Conservation (phyloP, 2,329 filamentous ascomycete species). For the Phialemoniopsis sp. region DNA sequence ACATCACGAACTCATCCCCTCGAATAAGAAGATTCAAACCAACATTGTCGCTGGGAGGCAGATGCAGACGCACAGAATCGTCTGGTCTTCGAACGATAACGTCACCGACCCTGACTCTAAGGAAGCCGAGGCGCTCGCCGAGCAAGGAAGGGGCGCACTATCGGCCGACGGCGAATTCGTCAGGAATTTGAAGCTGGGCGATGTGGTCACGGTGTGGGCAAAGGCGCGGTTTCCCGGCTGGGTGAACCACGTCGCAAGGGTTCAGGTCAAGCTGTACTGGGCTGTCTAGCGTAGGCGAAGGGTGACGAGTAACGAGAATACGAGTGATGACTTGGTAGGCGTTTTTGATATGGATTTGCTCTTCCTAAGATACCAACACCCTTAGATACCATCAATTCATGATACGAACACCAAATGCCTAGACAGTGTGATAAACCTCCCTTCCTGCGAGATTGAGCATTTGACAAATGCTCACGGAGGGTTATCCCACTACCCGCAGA, state of each 20-base stretch:
- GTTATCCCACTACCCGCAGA: too few species aligned
- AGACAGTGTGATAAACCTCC: too few species aligned
- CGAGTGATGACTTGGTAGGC: too few species aligned
- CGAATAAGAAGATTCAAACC: conserved; percentile 40
- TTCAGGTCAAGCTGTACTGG: conserved; percentile 56
- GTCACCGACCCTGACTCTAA: conserved; percentile 19
- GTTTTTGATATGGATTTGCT: too few species aligned
- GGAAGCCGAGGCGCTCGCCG: conserved; percentile 22
- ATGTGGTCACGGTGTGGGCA: conserved; percentile 58
- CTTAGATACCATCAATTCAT: too few species aligned
- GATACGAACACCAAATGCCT: too few species aligned
- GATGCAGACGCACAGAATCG: conserved; percentile 38
- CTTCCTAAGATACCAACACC: too few species aligned
- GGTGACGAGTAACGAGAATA: too few species aligned
- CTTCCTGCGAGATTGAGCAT: too few species aligned
- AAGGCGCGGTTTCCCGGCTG: conserved; percentile 53
- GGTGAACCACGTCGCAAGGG: conserved; percentile 44
- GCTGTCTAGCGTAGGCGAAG: too few species aligned
- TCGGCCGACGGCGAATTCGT: conserved; percentile 54
- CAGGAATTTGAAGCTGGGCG: conserved; percentile 50
- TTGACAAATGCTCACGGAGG: too few species aligned
- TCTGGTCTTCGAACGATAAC: conserved; percentile 50
- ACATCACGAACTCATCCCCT: conserved; percentile 28
- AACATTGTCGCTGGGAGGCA: conserved; percentile 32
- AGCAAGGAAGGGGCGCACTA: conserved; percentile 42